Evolutionary conservation across 352 stramenopile species (phyloP).

Genomic region (Pythium aristosporum): DNA sequence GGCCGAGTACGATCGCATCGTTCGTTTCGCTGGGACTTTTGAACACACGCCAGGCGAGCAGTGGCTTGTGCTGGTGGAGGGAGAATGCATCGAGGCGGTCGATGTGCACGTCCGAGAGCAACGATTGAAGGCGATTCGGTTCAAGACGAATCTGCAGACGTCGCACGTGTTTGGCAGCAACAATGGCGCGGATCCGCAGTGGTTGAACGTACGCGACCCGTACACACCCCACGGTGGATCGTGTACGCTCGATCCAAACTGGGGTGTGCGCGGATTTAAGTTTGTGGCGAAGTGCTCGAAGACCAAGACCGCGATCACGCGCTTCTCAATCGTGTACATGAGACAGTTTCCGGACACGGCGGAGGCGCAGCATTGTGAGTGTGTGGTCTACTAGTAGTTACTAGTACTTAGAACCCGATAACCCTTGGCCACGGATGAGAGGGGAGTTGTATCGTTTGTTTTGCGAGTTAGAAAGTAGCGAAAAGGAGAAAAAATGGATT

Average conservation of each 20-base stretch:
- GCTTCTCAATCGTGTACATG: no score
- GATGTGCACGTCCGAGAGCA: neutral
- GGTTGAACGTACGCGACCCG: neutral
- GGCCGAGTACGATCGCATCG: conserved; percentile 4
- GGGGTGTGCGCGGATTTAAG: conserved; percentile 7
- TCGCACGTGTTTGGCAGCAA: neutral
- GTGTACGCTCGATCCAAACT: no score
- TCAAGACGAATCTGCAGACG: conserved; percentile 15
- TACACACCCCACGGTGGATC: no score
- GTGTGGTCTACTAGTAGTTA: no score
- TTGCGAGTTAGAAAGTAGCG: neutral
- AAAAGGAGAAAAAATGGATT: neutral
- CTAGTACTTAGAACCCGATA: no score
- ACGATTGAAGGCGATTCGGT: neutral
- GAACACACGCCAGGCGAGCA: conserved; percentile 1
- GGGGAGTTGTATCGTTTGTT: neutral
- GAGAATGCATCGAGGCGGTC: conserved; percentile 11
- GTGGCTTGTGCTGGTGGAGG: conserved; percentile 4
- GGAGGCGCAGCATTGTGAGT: no score
- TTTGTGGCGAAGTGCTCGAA: neutral
- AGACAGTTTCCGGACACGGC: no score
- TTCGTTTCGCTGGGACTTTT: neutral
- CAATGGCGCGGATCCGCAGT: neutral
- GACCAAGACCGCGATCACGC: neutral
- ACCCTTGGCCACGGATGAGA: neutral